Conservation (phyloP, 257 asterid genomes). For the Fraxinus americana region DNA sequence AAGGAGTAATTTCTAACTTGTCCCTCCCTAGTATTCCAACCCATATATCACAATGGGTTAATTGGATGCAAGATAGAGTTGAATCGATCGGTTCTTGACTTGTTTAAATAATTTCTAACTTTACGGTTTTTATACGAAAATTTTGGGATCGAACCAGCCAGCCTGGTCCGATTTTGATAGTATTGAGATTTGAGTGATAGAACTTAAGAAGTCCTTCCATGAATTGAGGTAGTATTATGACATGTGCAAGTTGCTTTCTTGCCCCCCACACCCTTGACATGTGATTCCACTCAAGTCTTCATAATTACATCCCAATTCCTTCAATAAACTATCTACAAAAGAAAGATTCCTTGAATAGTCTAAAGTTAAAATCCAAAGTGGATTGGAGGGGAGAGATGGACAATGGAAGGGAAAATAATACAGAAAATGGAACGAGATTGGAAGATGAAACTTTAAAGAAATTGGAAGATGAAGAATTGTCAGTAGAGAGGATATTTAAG, state of each 20-base stretch:
- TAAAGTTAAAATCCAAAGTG: not conserved
- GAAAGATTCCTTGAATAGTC: not conserved
- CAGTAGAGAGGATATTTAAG: constrained; percentile 50
- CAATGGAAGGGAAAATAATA: not conserved
- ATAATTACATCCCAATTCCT: constrained; percentile 13
- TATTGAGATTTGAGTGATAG: too few species aligned
- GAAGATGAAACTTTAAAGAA: constrained; percentile 7
- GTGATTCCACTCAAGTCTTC: constrained; percentile 16
- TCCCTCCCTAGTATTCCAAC: too few species aligned
- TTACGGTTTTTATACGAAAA: too few species aligned
- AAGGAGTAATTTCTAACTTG: too few species aligned
- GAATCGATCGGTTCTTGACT: too few species aligned
- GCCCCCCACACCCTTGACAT: constrained; percentile 20
- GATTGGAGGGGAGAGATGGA: constrained; percentile 14
- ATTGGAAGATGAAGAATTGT: constrained; percentile 22
- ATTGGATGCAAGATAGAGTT: too few species aligned
- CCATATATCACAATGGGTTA: too few species aligned
- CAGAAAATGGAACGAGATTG: not conserved
- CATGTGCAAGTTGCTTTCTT: constrained; percentile 19
- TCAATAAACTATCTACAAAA: not conserved
- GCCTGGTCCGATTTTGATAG: too few species aligned
- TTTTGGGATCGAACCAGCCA: too few species aligned
- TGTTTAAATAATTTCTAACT: too few species aligned
- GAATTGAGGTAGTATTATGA: not conserved
- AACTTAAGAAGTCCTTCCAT: not conserved